Evolutionary conservation across 257 asterid species (phyloP), one percentile per base, ranked within the genome.

Genomic region (Vinca minor): DNA sequence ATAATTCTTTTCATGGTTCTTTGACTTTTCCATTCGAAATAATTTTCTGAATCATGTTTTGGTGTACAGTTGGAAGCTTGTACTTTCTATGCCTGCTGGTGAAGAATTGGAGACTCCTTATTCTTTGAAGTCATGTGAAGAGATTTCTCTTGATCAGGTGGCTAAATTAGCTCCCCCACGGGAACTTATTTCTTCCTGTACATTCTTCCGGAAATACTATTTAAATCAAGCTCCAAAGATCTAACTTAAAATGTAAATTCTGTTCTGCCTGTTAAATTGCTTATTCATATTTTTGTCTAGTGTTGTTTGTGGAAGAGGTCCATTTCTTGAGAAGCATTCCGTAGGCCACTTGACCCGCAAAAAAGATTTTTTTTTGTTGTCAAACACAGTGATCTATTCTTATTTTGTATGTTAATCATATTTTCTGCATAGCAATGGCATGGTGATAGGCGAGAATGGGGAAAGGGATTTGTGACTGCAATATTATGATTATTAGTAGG

Each of bases 51-150:
- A 26, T 23, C 50, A 26, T 26, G 15, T 62, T 82, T 71, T 73
- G 29, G 31, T 74, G 39, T 82, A 79, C 91, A 92, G 98, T 74
- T 92, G 98, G 98, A 77, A 85, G 70, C 80, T 87, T 70, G 73
- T 82, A 71, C 73, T 93, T 71, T 84, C 96, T 63, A 87, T 87
- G 96, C 98, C 98, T 54, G 83, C 82, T 74, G 94, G 94, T 35
- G 83, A 79, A 71, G 78, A 78, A 50, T 71, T 93, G 87, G 87
- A 77, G 69, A 66, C 82, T 29, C 94, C 98, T 63, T 73, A 89
- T 79, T 78, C 98, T 59, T 72, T 93, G 69, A 84, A 87, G 79
- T 71, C 71, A 32, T 70, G 83, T 5, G 95, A 89, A 69, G 89
- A 79, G 76, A 71, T 75, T 9, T 78, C 91, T 69, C 94, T 85